Evolutionary conservation across 129 eudicot species (phyloP).

Genomic region (Chrysanthemum lavandulifolium): DNA sequence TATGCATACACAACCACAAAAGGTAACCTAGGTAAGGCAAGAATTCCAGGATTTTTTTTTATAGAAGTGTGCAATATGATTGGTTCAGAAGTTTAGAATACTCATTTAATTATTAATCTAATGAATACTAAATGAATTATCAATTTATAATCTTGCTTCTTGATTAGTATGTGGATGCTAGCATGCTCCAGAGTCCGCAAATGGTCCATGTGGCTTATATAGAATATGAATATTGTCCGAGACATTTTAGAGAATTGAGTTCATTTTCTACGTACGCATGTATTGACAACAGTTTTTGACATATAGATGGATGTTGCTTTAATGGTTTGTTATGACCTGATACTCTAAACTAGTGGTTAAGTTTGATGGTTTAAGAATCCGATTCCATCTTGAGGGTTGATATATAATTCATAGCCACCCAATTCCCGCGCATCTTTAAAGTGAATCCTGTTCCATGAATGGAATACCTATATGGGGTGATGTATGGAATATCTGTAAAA

Average conservation of each 20-base stretch:
- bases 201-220: background rate
- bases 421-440: constrained; percentile 4
- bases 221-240: too few species aligned
- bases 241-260: background rate
- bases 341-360: too few species aligned
- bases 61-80: too few species aligned
- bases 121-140: too few species aligned
- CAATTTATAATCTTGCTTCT: background rate
- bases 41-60: too few species aligned
- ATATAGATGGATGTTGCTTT: too few species aligned
- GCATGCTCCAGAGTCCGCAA: background rate
- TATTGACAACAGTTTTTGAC: too few species aligned
- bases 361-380: background rate
- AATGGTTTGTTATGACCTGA: too few species aligned
- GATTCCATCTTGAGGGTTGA: background rate
- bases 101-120: too few species aligned
- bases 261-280: background rate
- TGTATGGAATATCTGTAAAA: background rate
- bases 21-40: too few species aligned
- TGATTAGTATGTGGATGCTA: background rate
- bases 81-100: too few species aligned
- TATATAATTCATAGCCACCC: background rate
- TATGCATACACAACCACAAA: too few species aligned
- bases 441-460: constrained; percentile 13
- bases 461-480: background rate